Conservation (phyloP, 2,329 filamentous ascomycete genomes). For the Stenocarpella maydis region DNA sequence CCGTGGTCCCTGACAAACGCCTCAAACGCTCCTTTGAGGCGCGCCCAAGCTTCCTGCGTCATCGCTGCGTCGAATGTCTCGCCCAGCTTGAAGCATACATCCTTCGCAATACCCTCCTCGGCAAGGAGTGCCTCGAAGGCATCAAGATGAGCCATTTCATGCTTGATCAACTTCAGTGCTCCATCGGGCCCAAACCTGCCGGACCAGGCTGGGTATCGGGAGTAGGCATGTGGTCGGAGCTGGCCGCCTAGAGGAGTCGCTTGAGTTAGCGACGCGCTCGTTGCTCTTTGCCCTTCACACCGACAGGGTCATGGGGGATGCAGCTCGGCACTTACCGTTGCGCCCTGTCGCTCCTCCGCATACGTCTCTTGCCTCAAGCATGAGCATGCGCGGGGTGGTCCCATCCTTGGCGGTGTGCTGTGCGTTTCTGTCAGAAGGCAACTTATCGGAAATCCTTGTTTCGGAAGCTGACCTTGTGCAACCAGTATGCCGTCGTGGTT, state of each 20-base stretch:
- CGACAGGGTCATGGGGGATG: too few species aligned
- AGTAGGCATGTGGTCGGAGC: constrained; percentile 41
- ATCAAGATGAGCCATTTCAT: constrained; percentile 42
- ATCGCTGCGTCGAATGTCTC: constrained; percentile 46
- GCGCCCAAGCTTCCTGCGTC: constrained; percentile 43
- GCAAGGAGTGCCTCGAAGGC: constrained; percentile 32
- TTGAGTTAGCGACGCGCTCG: background rate
- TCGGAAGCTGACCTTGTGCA: constrained; percentile 36
- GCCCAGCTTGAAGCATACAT: constrained; percentile 42
- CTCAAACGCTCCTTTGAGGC: constrained; percentile 41
- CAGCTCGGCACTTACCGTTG: constrained; percentile 37
- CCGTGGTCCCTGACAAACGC: constrained; percentile 42
- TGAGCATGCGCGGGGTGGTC: constrained; percentile 34
- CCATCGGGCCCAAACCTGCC: constrained; percentile 41
- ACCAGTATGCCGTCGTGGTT: constrained; percentile 42
- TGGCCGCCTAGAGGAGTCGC: constrained; percentile 33
- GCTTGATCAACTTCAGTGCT: constrained; percentile 42
- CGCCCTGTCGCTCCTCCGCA: constrained; percentile 39
- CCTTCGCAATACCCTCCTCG: constrained; percentile 40
- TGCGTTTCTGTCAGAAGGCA: background rate
- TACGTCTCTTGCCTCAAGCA: constrained; percentile 37
- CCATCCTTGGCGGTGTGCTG: constrained; percentile 36
- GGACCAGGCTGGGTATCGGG: constrained; percentile 43
- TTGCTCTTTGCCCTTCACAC: background rate
- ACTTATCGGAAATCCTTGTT: background rate